These are phyloP conservation scores for Didymella pomorum DNA, from an alignment of 2,329 filamentous ascomycete genomes.

Conservation along the genomic window DNA sequence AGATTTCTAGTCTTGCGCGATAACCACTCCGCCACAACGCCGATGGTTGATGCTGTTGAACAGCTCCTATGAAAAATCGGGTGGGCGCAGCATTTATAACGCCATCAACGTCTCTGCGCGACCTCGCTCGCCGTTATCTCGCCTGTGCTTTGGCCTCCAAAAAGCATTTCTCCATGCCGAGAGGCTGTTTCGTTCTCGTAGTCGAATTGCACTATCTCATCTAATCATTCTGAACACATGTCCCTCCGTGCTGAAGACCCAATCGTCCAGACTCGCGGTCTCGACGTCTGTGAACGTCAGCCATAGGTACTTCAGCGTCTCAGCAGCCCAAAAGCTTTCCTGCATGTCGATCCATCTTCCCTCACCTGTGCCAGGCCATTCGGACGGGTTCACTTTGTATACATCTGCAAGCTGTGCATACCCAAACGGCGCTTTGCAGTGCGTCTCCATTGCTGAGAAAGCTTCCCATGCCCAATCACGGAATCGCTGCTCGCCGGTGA, in stretches of 20 bases:
- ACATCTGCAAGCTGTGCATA: conserved; percentile 52
- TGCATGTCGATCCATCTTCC: conserved; percentile 48
- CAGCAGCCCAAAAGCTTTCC: conserved; percentile 52
- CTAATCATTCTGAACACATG: conserved; percentile 52
- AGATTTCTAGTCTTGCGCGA: conserved; percentile 55
- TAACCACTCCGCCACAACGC: conserved; percentile 54
- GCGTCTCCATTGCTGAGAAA: conserved; percentile 47
- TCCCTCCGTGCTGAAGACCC: conserved; percentile 57
- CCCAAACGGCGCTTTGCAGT: conserved; percentile 51
- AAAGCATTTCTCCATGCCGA: neutral
- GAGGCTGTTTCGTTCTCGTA: neutral
- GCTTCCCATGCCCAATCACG: conserved; percentile 55
- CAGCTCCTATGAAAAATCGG: neutral
- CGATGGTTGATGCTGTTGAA: conserved; percentile 20
- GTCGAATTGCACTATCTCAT: conserved; percentile 23
- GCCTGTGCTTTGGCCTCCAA: neutral
- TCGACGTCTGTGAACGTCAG: conserved; percentile 50
- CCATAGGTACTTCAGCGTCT: conserved; percentile 54
- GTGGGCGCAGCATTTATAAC: neutral
- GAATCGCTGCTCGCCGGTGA: conserved; percentile 51
- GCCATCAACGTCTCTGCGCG: neutral
- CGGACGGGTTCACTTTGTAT: conserved; percentile 28
- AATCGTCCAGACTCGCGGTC: conserved; percentile 50
- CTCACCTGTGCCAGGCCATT: conserved; percentile 33
- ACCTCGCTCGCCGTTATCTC: neutral